phyloP scores from a whole-genome alignment of 73 alveolate species.

The Paramecium pentaurelia region DNA sequence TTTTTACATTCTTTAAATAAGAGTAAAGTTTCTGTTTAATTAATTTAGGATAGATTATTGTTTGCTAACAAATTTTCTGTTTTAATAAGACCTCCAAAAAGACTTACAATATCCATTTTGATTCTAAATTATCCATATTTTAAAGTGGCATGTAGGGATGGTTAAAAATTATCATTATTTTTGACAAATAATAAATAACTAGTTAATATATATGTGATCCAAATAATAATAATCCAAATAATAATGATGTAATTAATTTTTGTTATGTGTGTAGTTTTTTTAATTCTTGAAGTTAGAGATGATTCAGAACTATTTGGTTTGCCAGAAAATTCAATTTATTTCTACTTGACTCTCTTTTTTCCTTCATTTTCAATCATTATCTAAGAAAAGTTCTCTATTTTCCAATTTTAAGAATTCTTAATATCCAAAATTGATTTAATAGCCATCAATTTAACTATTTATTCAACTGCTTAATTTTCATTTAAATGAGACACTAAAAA shows the following conservation, averaged over 20 bases:
- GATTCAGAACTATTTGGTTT: neutral
- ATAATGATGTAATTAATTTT: neutral
- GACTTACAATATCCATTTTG: neutral
- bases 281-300: neutral
- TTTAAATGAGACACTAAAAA: neutral
- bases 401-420: neutral
- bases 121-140: neutral
- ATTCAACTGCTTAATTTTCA: neutral
- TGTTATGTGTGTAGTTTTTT: neutral
- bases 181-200: neutral
- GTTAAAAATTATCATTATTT: neutral
- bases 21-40: neutral
- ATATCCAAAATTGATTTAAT: neutral
- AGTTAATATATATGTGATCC: neutral
- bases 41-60: neutral
- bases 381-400: neutral
- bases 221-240: neutral
- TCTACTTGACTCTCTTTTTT: neutral
- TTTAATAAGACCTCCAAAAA: neutral
- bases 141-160: neutral
- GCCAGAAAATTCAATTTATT: neutral
- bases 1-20: neutral
- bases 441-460: neutral
- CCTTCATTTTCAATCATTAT: neutral
- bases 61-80: neutral